Conservation (phyloP, 495 filamentous ascomycete genomes). For the Aspergillus ostianus region DNA sequence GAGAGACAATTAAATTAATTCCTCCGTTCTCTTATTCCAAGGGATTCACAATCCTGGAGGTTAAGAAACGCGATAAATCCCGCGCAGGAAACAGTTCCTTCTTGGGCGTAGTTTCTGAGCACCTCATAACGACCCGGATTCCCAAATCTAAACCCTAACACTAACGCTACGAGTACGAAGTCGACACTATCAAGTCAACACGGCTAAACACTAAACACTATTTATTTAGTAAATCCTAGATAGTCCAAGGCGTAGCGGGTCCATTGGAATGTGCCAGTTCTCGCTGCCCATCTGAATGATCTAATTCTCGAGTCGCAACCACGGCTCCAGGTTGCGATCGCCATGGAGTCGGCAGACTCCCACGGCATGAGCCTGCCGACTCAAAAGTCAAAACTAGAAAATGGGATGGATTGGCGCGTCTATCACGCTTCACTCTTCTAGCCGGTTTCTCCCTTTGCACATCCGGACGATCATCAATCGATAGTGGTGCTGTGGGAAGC, state of each 20-base stretch:
- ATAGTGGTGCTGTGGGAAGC: background rate
- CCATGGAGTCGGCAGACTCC: background rate
- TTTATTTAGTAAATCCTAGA: too few species aligned
- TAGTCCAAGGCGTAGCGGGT: too few species aligned
- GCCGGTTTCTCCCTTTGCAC: background rate
- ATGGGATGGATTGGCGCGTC: background rate
- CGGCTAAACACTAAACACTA: too few species aligned
- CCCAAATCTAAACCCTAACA: background rate
- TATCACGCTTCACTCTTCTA: background rate
- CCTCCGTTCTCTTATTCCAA: background rate
- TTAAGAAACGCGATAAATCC: too few species aligned
- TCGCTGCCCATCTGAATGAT: too few species aligned
- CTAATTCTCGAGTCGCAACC: background rate
- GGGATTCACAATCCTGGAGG: background rate
- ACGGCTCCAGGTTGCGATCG: background rate
- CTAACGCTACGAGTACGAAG: too few species aligned
- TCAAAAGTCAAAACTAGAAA: background rate
- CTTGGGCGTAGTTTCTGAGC: background rate
- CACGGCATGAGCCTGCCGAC: background rate
- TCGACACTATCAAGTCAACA: background rate
- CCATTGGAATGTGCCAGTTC: too few species aligned
- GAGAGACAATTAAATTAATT: background rate
- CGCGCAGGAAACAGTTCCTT: background rate
- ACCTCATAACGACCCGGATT: background rate
- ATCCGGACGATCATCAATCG: background rate